These are phyloP conservation scores for Metschnikowia cubensis DNA, from an alignment of 805 yeast genomes.

Conservation along the genomic window DNA sequence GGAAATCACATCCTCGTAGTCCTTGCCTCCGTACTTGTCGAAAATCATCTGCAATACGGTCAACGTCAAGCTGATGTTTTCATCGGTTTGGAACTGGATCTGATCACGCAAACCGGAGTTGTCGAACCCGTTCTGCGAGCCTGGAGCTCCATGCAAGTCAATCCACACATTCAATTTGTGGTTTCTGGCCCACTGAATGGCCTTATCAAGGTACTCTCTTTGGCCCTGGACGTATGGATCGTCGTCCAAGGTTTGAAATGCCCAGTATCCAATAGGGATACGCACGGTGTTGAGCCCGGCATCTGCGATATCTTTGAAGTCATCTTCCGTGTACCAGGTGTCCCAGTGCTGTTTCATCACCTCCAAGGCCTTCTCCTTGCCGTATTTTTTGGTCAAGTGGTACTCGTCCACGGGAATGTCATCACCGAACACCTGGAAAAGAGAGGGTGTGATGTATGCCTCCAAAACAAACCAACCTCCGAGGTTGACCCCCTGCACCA, in stretches of 20 bases:
- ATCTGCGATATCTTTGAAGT: constrained; percentile 54
- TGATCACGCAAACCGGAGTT: constrained; percentile 81
- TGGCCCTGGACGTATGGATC: constrained; percentile 93
- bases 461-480: constrained; percentile 93
- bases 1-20: constrained; percentile 66
- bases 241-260: constrained; percentile 52
- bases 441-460: constrained; percentile 79
- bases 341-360: constrained; percentile 68
- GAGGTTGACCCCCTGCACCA: constrained; percentile 65
- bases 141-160: constrained; percentile 95
- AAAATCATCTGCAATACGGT: constrained; percentile 53
- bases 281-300: constrained; percentile 81
- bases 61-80: constrained; percentile 39
- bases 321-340: constrained; percentile 69
- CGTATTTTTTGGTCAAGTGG: constrained; percentile 58
- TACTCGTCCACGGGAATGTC: constrained; percentile 79
- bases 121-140: constrained; percentile 94
- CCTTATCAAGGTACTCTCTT: constrained; percentile 64
- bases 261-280: constrained; percentile 96
- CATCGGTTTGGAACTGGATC: constrained; percentile 15
- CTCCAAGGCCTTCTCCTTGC: constrained; percentile 49
- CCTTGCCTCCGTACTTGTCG: constrained; percentile 57
- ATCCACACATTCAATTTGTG: constrained; percentile 75
- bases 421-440: constrained; percentile 53
- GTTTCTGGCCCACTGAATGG: constrained; percentile 68